Evolutionary conservation across 225 moss, liverwort and hornwort species (phyloP), one percentile per base, ranked within the genome.

Genomic region (Polytrichum formosum): DNA sequence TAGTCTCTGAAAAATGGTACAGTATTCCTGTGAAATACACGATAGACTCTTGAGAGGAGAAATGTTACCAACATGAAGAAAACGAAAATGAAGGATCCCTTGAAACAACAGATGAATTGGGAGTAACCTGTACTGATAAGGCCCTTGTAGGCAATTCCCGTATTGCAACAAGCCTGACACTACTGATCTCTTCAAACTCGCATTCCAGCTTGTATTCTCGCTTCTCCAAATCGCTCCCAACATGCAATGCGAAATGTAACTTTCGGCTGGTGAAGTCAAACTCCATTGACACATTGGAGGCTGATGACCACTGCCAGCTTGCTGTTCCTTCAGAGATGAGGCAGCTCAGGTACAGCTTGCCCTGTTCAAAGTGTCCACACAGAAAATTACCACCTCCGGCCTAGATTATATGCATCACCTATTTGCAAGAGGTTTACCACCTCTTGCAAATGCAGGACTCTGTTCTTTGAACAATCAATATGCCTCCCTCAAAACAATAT

Each of bases 181-280:
- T 72, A 30, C 73, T 73, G 68, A 89, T 75, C 67, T 86, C 83
- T 66, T 81, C 81, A 72, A 89, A 86, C 6, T 71, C 67, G 77
- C 79, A 83, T 70, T 86, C 89, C 75, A 89, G 73, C 70, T 81
- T 89, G 68, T 81, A 84, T 7, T 74, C 68, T 18, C 59, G 75
- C 60, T 82, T 84, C 21, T 75, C 68, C 19, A 1, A 31, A 26
- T 67, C 37, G 64, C 27, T 69, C 68, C 35, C 60, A 13, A 70
- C 60, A 46, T 75, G 68, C 54, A 85, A 25, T 70, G 75, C 58
- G 61, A 86, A 77, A 46, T 77, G 75, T 67, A 84, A 64, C 62
- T 75, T 78, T 55, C 81, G 76, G 28, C 61, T 66, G 28, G 60
- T 68, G 33, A 89, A 89, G 54, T 82, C 83, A 63, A 89, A 89